Evolutionary conservation across 164 flowering plant species (phyloP), one percentile per base, ranked within the genome.

Genomic region (Tetracentron sinense): DNA sequence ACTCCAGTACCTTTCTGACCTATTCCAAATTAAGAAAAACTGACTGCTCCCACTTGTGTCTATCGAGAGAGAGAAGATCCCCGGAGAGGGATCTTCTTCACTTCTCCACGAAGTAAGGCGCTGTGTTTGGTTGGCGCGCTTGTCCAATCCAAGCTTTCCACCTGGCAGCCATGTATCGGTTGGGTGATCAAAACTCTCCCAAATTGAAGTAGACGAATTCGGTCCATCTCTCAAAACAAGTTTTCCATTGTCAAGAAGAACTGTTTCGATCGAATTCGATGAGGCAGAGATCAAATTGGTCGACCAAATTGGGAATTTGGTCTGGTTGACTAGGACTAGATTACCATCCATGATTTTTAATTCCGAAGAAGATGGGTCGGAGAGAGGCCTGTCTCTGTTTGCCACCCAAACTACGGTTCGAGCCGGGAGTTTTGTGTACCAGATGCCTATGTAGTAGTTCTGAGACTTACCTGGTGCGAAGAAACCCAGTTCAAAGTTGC

Each of bases 211-310:
- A 38, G 44, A 38, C 15, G 44, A 38, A 38, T 1, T 10, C 44
- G 38, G 4, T 8, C 38, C 38, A 57, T 53, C 69, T 38, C 69
- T 67, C 49, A 78, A 23, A 28, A 72, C 76, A 31, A 72, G 73
- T 44, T 76, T 72, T 46, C 74, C 80, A 54, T 29, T 61, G 54
- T 74, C 78, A 4, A 65, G 65, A 61, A 79, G 76, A 15, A 63
- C 63, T 12, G 60, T 61, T 27, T 56, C 54, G 8, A 68, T 42
- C 12, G 70, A 69, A 51, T 62, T 66, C 14, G 35, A 22, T n/a
- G 31, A 19, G 6, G 17, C 19, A 11, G 65, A 53, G 61, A 61
- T 58, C 3, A 57, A 53, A 55, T 76, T 64, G 0, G 77, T 72
- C 0, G 78, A 74, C 83, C 83, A 76, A 30, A 74, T 46, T 22